These are phyloP conservation scores for Balakata baccata DNA, from an alignment of 345 rosid species.

Conservation along the genomic window DNA sequence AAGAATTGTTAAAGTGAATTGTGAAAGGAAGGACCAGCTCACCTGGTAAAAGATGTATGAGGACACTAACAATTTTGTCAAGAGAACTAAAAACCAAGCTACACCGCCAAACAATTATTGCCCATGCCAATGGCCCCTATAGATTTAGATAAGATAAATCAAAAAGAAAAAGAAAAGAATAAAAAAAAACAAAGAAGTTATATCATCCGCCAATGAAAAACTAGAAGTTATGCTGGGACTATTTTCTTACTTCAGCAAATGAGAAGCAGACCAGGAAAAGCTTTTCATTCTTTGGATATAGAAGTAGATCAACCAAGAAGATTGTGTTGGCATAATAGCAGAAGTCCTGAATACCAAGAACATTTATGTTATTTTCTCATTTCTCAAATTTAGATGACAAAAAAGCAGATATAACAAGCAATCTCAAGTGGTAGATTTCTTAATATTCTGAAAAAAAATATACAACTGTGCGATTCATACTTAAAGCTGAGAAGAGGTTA, in stretches of 20 bases:
- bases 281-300: slow-evolving; percentile 80
- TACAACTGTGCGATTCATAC: background rate
- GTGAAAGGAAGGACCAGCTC: slow-evolving; percentile 24
- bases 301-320: slow-evolving; percentile 79
- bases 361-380: slow-evolving; percentile 6
- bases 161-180: slow-evolving; percentile 10
- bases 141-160: slow-evolving; percentile 12
- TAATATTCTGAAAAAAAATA: background rate
- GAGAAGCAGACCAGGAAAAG: slow-evolving; percentile 97
- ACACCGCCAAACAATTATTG: slow-evolving; percentile 92
- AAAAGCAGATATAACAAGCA: slow-evolving; percentile 3
- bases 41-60: slow-evolving; percentile 98
- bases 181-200: too few species aligned
- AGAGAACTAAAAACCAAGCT: slow-evolving; percentile 94
- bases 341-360: slow-evolving; percentile 61
- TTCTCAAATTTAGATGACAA: background rate
- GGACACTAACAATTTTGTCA: slow-evolving; percentile 92
- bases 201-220: slow-evolving; percentile 16
- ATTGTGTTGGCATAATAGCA: slow-evolving; percentile 97
- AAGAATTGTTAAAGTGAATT: background rate
- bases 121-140: slow-evolving; percentile 98
- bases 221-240: slow-evolving; percentile 1
- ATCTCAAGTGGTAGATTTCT: background rate
- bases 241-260: slow-evolving; percentile 75
- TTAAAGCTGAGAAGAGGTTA: background rate